Percentiles rank a stretch among this genome's conserved stretches.
phyloP scores from a whole-genome alignment of 1,284 basidiomycete genomes.

The Coriolopsis trogii region DNA sequence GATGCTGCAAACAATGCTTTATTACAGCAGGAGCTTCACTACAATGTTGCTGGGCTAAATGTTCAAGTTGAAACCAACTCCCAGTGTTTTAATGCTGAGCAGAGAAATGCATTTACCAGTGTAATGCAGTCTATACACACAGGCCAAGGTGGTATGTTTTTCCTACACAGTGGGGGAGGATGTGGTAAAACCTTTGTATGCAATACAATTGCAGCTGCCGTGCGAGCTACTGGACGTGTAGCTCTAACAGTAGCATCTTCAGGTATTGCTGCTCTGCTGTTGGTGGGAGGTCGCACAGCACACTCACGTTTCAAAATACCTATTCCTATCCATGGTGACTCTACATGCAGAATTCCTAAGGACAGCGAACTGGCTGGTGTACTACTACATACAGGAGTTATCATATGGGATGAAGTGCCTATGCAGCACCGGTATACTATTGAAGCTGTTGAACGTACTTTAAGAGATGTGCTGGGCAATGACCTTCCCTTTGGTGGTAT shows the following conservation, averaged over 20 bases:
- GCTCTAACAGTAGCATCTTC: no score
- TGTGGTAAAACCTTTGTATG: constrained; percentile 54
- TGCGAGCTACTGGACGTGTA: no score
- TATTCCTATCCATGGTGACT: constrained; percentile 31
- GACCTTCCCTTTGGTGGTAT: constrained; percentile 38
- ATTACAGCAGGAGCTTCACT: constrained; percentile 41
- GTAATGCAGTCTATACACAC: constrained; percentile 31
- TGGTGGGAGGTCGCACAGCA: constrained; percentile 44
- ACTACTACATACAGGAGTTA: no score
- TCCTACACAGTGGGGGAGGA: constrained; percentile 35
- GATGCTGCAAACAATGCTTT: constrained; percentile 34
- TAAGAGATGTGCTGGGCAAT: constrained; percentile 34
- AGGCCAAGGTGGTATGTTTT: neutral
- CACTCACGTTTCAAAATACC: constrained; percentile 50
- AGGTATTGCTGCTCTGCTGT: constrained; percentile 43
- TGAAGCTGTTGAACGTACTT: constrained; percentile 38
- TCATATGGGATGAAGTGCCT: no score
- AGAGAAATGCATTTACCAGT: no score
- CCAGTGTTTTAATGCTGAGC: no score
- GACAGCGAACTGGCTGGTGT: no score
- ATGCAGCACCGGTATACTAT: no score
- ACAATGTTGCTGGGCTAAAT: no score
- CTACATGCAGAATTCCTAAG: constrained; percentile 30
- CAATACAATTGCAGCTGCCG: no score
- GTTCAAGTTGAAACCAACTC: no score